Evolutionary conservation across 495 filamentous ascomycete species (phyloP), one percentile per base, ranked within the genome.

Genomic region (Penicilliopsis zonata): DNA sequence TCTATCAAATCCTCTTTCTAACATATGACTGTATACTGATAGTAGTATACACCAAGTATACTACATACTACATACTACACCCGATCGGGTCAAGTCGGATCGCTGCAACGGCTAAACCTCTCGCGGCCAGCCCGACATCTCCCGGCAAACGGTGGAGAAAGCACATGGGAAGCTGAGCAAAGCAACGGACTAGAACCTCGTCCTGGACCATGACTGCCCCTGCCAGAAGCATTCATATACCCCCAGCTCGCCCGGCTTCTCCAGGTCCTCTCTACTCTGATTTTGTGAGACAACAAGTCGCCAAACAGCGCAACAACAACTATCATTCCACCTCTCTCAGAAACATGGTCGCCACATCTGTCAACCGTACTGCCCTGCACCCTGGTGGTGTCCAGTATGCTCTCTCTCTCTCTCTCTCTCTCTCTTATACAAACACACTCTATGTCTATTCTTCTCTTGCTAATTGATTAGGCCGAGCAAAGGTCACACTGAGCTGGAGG

Each of bases 401-500:
- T 48, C 15, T 32, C 35, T 37, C 15, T 23, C 22, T 21, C n/a
- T 31, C 17, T 15, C 30, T 20, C n/a, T 30, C 14, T 28, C 13
- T 5, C 26, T 15, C 6, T 3, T 31, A 19, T 19, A 6, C 14
- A 9, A 27, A 5, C 25, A 5, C 7, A 13, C n/a, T 20, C n/a
- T 28, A 5, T 12, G 4, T 28, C n/a, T 14, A 5, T 5, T 28
- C 5, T 10, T 28, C 15, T 14, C 5, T 31, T 3, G 5, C 13
- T 18, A 18, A 31, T 10, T 44, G 24, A 50, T 41, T 34, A 92
- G 86, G 53, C 82, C 86, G 21, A 68, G 80, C 55, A 66, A 67
- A 46, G 80, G 90, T 50, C 87, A 94, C 74, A 94, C 87, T 18
- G 88, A 95, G 57, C 73, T 95, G 34, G 86, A 96, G 63, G 86